Percentiles rank a stretch among this genome's conserved stretches.
These are phyloP conservation scores for Orbilia ellipsospora DNA, from an alignment of 2,329 filamentous ascomycete genomes.

Conservation along the genomic window DNA sequence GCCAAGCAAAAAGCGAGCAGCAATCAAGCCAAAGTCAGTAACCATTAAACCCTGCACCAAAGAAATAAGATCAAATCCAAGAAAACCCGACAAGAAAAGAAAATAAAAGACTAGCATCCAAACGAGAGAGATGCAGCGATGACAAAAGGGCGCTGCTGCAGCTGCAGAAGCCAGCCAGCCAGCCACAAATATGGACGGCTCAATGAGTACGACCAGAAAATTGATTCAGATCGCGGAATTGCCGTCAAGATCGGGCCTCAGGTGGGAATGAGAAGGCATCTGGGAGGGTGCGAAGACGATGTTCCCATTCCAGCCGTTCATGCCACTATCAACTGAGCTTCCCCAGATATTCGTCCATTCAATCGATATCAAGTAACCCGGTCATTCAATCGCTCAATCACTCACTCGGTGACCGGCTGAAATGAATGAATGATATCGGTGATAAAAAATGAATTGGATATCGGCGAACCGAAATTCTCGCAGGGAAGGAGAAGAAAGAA, in stretches of 20 bases:
- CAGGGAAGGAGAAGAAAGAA: too few relatives aligned
- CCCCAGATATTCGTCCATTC: background rate
- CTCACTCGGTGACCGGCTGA: too few relatives aligned
- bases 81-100: conserved; percentile 16
- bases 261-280: too few relatives aligned
- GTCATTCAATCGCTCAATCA: background rate
- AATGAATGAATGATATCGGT: too few relatives aligned
- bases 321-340: background rate
- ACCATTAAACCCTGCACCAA: conserved; percentile 1
- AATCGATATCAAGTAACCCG: background rate
- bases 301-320: too few relatives aligned
- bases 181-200: conserved; percentile 2
- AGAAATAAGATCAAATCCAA: conserved; percentile 3
- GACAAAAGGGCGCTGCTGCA: conserved; percentile 29
- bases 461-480: too few relatives aligned
- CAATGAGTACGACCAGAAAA: background rate
- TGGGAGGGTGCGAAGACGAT: too few relatives aligned
- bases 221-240: conserved; percentile 13
- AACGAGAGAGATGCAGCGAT: conserved; percentile 22
- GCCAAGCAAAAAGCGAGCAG: conserved; percentile 1
- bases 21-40: background rate
- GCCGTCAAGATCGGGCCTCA: conserved; percentile 29
- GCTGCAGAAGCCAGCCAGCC: conserved; percentile 7
- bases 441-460: too few relatives aligned
- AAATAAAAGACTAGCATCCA: background rate